phyloP scores from a whole-genome alignment of 345 rosid species.

The Brassica juncea region DNA sequence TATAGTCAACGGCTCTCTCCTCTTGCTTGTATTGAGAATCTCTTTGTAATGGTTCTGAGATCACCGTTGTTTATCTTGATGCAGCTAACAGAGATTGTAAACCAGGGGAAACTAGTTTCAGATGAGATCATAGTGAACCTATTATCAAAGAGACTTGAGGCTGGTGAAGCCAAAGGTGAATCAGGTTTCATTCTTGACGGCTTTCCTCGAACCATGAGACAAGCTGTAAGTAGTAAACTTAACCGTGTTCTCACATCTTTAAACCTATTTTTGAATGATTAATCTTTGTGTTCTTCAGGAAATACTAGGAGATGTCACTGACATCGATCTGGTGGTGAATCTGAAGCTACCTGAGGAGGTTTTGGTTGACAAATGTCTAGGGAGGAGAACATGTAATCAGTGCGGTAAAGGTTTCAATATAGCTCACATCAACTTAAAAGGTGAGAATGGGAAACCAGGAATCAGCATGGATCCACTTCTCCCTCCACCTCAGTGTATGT shows the following conservation, averaged over 20 bases:
- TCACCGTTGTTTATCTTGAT: conserved; percentile 19
- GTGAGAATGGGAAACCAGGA: conserved; percentile 73
- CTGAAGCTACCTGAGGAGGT: conserved; percentile 80
- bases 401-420: conserved; percentile 79
- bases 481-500: conserved; percentile 76
- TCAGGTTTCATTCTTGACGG: conserved; percentile 94
- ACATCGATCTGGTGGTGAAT: conserved; percentile 87
- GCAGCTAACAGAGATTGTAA: conserved; percentile 80
- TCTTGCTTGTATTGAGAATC: background rate
- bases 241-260: background rate
- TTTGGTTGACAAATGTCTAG: conserved; percentile 85
- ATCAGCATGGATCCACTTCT: conserved; percentile 92
- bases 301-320: conserved; percentile 72
- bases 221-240: conserved; percentile 62
- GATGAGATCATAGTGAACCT: conserved; percentile 75
- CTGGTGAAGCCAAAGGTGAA: conserved; percentile 87
- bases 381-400: conserved; percentile 84
- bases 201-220: conserved; percentile 87
- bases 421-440: conserved; percentile 69
- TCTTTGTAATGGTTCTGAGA: background rate
- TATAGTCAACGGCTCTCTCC: conserved; percentile 4
- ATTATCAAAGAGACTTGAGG: conserved; percentile 74
- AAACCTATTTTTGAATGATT: background rate
- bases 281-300: conserved; percentile 50
- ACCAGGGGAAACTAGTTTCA: conserved; percentile 81